Evolutionary conservation across 139 green algal genomes (phyloP), one percentile per base, ranked within the genome.

Genomic region (Coelastrella sp.): DNA sequence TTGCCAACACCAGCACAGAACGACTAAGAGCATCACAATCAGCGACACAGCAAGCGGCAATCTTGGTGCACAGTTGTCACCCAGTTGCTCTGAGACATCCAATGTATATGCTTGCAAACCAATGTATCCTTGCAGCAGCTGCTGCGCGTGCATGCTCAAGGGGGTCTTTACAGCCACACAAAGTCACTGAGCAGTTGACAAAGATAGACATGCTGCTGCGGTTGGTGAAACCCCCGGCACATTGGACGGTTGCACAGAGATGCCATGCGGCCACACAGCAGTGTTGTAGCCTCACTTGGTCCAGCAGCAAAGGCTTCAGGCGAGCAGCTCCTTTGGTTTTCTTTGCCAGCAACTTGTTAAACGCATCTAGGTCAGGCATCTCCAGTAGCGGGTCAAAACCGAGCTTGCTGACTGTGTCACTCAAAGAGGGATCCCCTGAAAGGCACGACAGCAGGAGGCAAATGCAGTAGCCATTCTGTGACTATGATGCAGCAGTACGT

Each of bases 1-100:
- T 99, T 99, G 70, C 97, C 97, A 6, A 99, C 92, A 24, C 97
- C 97, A 15, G 95, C 94, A 25, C 78, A 90, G 78, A 98, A 96
- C 14, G 78, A 76, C 94, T 97, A 94, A 22, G 15, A 72, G 4
- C 63, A 72, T 17, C 35, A 49, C 35, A 49, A 49, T 49, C 35
- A 49, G 35, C 84, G 66, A 35, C 72, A 8, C 8, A 75, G 65
- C 65, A 82, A 35, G 7, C 20, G 25, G 79, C 17, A 24, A 24
- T 75, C 17, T 75, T 19, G 4, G 17, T 75, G 66, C 66, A 19
- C 17, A 24, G 17, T 75, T 1, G 17, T 19, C 1, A 20, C 66
- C 66, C 19, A 24, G 66, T 20, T 75, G 66, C 66, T 75, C 17
- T 20, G 19, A 4, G 1, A 75, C 19, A 75, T 75, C 66, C 19